Conservation (phyloP, 345 rosid species). For the Raphanus raphanistrum region DNA sequence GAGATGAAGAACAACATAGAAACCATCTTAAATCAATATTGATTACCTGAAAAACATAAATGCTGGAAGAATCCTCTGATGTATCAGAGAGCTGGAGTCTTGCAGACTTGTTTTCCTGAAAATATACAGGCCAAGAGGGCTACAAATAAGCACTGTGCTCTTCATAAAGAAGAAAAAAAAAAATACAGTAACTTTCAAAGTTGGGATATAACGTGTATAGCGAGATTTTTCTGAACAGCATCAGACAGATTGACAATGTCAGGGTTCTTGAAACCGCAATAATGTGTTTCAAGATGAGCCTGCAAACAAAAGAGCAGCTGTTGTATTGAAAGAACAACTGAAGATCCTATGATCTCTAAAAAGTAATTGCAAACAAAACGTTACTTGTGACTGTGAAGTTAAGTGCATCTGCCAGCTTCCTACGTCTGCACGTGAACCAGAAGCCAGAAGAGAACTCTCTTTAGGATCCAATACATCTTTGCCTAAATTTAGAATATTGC, state of each 20-base stretch:
- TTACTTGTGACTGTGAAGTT: constrained; percentile 54
- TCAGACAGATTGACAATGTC: constrained; percentile 80
- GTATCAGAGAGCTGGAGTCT: constrained; percentile 67
- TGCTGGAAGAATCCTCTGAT: constrained; percentile 54
- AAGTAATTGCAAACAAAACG: neutral
- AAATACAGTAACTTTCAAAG: constrained; percentile 9
- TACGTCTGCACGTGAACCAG: constrained; percentile 63
- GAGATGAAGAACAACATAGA: constrained; percentile 2
- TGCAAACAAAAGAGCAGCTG: constrained; percentile 36
- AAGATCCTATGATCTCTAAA: neutral
- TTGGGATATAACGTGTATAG: constrained; percentile 47
- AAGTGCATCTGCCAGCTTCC: constrained; percentile 91
- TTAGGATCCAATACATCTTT: constrained; percentile 34
- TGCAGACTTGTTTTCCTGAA: constrained; percentile 51
- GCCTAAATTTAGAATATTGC: constrained; percentile 53
- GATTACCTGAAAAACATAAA: constrained; percentile 79
- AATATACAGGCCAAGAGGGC: constrained; percentile 16
- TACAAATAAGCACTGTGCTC: constrained; percentile 6
- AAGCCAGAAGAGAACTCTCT: constrained; percentile 59
- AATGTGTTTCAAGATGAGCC: constrained; percentile 66
- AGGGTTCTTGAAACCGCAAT: constrained; percentile 81
- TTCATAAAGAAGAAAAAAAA: neutral
- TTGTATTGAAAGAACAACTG: constrained; percentile 5
- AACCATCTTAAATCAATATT: neutral
- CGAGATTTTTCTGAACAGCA: constrained; percentile 67